Evolutionary conservation across 164 flowering plant species (phyloP).

Genomic region (Echeveria elegans): DNA sequence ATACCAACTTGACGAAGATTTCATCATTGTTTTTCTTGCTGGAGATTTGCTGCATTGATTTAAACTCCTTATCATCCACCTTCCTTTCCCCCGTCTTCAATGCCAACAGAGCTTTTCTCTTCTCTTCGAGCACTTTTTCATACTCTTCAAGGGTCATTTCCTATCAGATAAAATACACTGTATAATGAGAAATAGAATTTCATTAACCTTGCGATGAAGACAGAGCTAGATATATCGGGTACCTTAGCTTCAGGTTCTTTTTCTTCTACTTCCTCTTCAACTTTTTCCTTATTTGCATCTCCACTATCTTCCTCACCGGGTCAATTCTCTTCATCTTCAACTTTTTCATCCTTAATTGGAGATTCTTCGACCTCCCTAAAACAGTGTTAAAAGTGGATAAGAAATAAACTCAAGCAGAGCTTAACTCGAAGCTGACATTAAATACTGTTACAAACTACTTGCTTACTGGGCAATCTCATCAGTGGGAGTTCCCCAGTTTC

Average conservation of each 20-base stretch:
- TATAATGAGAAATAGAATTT: neutral
- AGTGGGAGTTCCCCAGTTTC: constrained; percentile 54
- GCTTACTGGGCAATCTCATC: constrained; percentile 49
- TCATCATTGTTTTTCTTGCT: constrained; percentile 70
- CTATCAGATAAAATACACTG: constrained; percentile 20
- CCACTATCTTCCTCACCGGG: constrained; percentile 1
- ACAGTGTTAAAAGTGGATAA: neutral
- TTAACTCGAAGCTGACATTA: neutral
- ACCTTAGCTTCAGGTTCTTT: constrained; percentile 14
- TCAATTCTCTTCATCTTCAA: constrained; percentile 6
- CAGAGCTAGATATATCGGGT: too few species aligned
- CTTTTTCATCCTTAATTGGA: neutral
- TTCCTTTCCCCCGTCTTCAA: constrained; percentile 70
- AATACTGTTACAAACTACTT: neutral
- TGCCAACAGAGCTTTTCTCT: constrained; percentile 62
- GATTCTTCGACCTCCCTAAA: constrained; percentile 9
- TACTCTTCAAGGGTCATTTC: constrained; percentile 96
- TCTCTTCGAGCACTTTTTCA: constrained; percentile 74
- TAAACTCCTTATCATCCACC: constrained; percentile 64
- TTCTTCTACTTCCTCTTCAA: constrained; percentile 5
- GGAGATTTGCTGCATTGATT: constrained; percentile 68
- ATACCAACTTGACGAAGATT: constrained; percentile 67
- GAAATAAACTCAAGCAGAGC: neutral
- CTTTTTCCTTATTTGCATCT: constrained; percentile 8
- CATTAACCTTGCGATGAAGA: too few species aligned